Percentiles rank a stretch among this genome's conserved stretches.
Evolutionary conservation across 2,329 filamentous ascomycete species (phyloP).

Genomic region (Pseudopyricularia javanii): DNA sequence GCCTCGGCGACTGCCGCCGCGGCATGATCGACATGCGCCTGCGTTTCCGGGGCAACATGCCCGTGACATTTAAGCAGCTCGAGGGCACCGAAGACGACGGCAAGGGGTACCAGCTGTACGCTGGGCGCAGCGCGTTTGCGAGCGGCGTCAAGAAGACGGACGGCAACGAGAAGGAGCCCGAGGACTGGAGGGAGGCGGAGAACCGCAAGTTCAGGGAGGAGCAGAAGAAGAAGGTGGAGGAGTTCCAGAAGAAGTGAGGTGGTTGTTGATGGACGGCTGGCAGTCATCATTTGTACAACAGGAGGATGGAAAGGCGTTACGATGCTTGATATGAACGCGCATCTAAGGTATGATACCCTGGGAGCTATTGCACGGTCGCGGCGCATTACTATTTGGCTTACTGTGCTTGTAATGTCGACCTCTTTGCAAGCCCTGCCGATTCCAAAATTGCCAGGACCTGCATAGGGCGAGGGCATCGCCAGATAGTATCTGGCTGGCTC

Average conservation of each 20-base stretch:
- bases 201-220: constrained; percentile 44
- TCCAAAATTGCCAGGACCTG: too few relatives aligned
- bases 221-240: constrained; percentile 11
- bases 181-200: constrained; percentile 53
- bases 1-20: constrained; percentile 88
- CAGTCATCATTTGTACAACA: too few relatives aligned
- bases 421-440: too few relatives aligned
- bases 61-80: constrained; percentile 53
- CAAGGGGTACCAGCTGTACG: constrained; percentile 62
- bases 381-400: too few relatives aligned
- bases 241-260: neutral
- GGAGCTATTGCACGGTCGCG: too few relatives aligned
- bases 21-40: constrained; percentile 99
- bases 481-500: too few relatives aligned
- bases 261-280: too few relatives aligned
- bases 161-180: constrained; percentile 50
- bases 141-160: constrained; percentile 52
- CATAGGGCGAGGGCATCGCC: too few relatives aligned
- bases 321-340: too few relatives aligned
- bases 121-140: constrained; percentile 58
- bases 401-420: too few relatives aligned
- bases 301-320: too few relatives aligned
- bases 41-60: constrained; percentile 88
- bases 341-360: too few relatives aligned
- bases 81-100: constrained; percentile 46